A percentile compares a stretch with the other conserved stretches of the same genome.
Evolutionary conservation across 257 asterid genomes (phyloP).

Genomic region (Solanum neorickii): DNA sequence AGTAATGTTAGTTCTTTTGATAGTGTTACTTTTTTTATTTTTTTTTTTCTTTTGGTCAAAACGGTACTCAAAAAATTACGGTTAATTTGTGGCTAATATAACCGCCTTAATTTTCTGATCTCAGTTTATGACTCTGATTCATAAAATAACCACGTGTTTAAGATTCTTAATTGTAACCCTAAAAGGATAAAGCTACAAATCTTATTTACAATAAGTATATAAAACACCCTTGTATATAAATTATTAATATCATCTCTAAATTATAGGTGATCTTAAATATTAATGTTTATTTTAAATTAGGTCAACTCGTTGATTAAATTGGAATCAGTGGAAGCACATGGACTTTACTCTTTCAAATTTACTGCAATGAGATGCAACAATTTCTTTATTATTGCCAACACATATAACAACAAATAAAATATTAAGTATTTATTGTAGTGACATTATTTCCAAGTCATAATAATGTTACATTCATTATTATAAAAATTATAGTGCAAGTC

Average conservation of each 20-base stretch:
- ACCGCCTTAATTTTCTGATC: not conserved
- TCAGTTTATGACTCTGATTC: not conserved
- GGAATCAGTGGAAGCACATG: not conserved
- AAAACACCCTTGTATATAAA: too few relatives aligned
- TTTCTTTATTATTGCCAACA: not conserved
- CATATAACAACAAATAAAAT: not conserved
- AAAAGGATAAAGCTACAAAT: not conserved
- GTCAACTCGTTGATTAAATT: not conserved
- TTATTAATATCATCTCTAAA: too few relatives aligned
- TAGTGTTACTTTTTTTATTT: not conserved
- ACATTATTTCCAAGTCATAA: too few relatives aligned
- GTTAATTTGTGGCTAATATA: not conserved
- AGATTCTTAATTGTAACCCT: not conserved
- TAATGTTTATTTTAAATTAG: not conserved
- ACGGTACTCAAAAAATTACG: not conserved
- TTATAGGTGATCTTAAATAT: rapidly evolving
- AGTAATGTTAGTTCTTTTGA: not conserved
- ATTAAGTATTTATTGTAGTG: too few relatives aligned
- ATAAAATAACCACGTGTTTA: not conserved
- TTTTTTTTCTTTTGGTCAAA: not conserved
- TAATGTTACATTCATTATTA: too few relatives aligned
- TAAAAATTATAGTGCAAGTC: not conserved
- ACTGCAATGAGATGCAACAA: not conserved
- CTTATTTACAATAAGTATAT: too few relatives aligned
- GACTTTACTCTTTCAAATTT: not conserved